Evolutionary conservation across 148 eudicot genomes (phyloP), one percentile per base, ranked within the genome.

Genomic region (Salicornia ramosissima): DNA sequence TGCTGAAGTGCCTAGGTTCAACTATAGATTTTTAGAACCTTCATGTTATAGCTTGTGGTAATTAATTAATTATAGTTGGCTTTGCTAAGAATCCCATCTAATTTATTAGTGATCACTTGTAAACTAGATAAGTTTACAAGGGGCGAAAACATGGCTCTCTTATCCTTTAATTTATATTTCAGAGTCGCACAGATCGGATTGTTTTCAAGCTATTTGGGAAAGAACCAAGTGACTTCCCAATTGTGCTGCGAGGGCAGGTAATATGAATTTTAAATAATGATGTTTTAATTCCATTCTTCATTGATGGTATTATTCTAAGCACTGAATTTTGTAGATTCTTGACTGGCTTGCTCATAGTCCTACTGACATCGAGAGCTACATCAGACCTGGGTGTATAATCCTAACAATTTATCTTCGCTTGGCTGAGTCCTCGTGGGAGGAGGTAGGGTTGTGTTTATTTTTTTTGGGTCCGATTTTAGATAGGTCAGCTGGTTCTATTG

Each of bases 141-240:
- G 46, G 45, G 25, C 33, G 63, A 26, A 64, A 56, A 8, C 18
- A 3, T 39, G 39, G 3, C 12, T 56, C 56, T 47, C 58, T 36
- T 25, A 55, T 47, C 6, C 18, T 62, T 43, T 43, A 31, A 56
- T 76, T 34, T 2, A 43, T 47, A 72, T 72, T 82, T 68, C 89
- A 91, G 97, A 75, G 85, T 69, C 91, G 92, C 53, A 91, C 97
- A 11, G 94, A 85, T 75, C 82, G 91, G 22, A 88, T 91, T 66
- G 97, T 91, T 67, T 86, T 91, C 83, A 91, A 91, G 72, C 86
- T 91, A 39, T 91, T 91, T 77, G 97, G 97, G 26, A 91, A 91
- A 91, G 91, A 87, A 65, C 97, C 97, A 33, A 88, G 78, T 80
- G 90, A 88, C 56, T 85, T 88, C 49, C 97, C 97, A 60, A 71